Evolutionary conservation across 1,139 yeast species (phyloP).

Genomic region (Dujonia santamariae): DNA sequence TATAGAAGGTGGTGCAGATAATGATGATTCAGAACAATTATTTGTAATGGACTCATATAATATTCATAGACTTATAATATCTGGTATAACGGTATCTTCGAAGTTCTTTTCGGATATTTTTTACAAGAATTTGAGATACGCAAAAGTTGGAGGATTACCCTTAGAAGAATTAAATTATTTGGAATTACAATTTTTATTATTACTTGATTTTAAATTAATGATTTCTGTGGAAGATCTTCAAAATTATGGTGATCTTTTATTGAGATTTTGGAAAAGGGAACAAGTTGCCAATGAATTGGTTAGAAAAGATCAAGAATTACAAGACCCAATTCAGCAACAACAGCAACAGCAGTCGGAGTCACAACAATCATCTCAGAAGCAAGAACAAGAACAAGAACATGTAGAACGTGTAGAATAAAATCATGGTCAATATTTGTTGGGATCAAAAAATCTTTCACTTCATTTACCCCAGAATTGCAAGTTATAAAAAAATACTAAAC

Average conservation of each 20-base stretch:
- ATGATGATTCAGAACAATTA: slow-evolving; percentile 42
- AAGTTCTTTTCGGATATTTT: slow-evolving; percentile 95
- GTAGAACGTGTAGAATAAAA: too few relatives aligned
- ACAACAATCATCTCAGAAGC: slow-evolving; percentile 11
- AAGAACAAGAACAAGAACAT: slow-evolving; percentile 3
- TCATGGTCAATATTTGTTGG: too few relatives aligned
- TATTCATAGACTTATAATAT: slow-evolving; percentile 87
- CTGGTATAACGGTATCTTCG: slow-evolving; percentile 96
- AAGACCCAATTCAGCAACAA: slow-evolving; percentile 3
- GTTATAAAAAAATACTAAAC: too few relatives aligned
- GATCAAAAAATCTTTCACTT: too few relatives aligned
- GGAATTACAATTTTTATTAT: slow-evolving; percentile 81
- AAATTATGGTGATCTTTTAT: slow-evolving; percentile 80
- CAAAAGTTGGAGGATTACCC: slow-evolving; percentile 96
- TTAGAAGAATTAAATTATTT: slow-evolving; percentile 89
- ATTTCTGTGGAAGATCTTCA: slow-evolving; percentile 89
- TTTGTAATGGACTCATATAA: slow-evolving; percentile 96
- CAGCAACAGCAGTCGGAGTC: slow-evolving; percentile 18
- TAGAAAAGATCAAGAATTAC: slow-evolving; percentile 5
- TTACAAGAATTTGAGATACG: slow-evolving; percentile 92
- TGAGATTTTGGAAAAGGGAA: slow-evolving; percentile 81
- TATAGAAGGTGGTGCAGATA: slow-evolving; percentile 6
- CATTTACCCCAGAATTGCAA: too few relatives aligned
- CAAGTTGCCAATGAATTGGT: slow-evolving; percentile 40
- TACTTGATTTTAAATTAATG: slow-evolving; percentile 84